Conservation (phyloP, 805 yeast species). For the Monosporozyma aerobia region DNA sequence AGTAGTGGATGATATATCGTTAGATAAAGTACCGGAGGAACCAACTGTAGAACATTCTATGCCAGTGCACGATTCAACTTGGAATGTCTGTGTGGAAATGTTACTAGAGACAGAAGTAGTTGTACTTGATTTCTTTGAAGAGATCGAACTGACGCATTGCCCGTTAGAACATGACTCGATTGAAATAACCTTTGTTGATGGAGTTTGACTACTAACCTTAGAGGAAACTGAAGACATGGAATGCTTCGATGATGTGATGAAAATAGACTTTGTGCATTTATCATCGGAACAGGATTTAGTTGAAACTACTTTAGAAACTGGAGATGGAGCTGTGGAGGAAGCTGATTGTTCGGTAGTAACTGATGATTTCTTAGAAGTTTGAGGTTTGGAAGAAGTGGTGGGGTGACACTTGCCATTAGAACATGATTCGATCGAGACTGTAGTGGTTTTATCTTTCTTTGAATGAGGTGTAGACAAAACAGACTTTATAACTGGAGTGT, state of each 20-base stretch:
- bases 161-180: constrained; percentile 1
- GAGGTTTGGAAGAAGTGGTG: not conserved
- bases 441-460: not conserved
- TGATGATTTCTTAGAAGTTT: not conserved
- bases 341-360: not conserved
- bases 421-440: constrained; percentile 6
- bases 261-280: constrained; percentile 3
- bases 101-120: too few species aligned
- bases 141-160: not conserved
- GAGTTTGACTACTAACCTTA: not conserved
- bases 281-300: not conserved
- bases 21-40: not conserved
- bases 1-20: not conserved
- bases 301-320: constrained; percentile 3
- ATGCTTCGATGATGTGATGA: not conserved
- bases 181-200: constrained; percentile 2
- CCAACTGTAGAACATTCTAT: constrained; percentile 1
- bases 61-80: constrained; percentile 7
- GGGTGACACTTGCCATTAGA: constrained; percentile 3
- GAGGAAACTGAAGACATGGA: not conserved
- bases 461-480: not conserved
- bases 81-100: too few species aligned
- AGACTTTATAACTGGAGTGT: not conserved
- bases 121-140: not conserved
- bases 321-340: not conserved